Evolutionary conservation across 768 basidiomycete genomes (phyloP), one percentile per base, ranked within the genome.

Genomic region (Naematelia encephala): DNA sequence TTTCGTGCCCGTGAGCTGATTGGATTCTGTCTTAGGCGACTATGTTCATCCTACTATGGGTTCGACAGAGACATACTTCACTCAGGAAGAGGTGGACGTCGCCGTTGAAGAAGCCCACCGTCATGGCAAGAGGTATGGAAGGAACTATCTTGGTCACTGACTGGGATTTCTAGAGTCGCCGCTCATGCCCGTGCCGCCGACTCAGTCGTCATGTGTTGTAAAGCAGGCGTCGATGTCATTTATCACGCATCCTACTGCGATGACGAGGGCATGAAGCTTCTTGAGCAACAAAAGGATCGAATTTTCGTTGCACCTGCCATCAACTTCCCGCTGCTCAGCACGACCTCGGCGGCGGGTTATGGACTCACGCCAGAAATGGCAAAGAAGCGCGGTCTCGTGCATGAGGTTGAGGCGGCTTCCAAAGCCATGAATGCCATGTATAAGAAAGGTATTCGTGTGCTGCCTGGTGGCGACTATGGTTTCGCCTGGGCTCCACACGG

Each of bases 21-120:
- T n/a, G n/a, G n/a, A n/a, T 73, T 11, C 34, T 8, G 34, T 8
- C 16, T 8, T 16, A 39, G 78, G 78, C 0, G 78, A 79, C 46
- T 47, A 47, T 25, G 46, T 47, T 25, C 46, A 47, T 47, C 46
- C 46, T 8, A 47, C 46, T 5, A 47, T 47, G 46, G 46, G 46
- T 19, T 47, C 46, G 12, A 47, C 46, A 19, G 46, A 47, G 23
- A 47, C 46, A 11, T 47, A 47, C 46, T 47, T 47, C 46, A 47
- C 46, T 25, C 46, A 47, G 19, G 46, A 47, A 19, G 46, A 47
- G 23, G 46, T 47, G 10, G 46, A 47, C 19, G 46, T 39, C 8
- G 34, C 34, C 16, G 34, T 39, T 16, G 34, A 39, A 39, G 34
- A 39, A 39, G 34, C 34, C 16, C 34, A 39, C 34, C 34, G 34